Conservation (phyloP, 768 basidiomycete species). For the Baorangia bicolor region DNA sequence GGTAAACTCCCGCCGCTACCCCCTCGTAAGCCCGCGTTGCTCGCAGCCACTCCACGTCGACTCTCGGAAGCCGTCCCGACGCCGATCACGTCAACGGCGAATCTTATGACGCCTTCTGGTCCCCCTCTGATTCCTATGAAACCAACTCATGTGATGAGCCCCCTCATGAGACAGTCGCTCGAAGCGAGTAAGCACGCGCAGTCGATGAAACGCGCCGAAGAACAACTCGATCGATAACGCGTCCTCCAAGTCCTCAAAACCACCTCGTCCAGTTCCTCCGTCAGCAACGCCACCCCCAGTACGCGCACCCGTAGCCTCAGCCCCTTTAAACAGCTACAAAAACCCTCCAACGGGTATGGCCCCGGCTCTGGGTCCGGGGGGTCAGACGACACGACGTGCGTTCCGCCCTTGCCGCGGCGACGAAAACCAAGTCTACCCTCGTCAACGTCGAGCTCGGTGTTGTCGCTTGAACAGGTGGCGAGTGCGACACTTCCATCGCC, state of each 20-base stretch:
- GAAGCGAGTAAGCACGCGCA: conserved; percentile 73
- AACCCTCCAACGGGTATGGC: not conserved
- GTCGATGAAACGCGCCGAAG: conserved; percentile 66
- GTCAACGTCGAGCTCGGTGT: conserved; percentile 33
- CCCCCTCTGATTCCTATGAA: conserved; percentile 26
- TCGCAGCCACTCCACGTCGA: conserved; percentile 19
- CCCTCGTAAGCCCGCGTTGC: conserved; percentile 37
- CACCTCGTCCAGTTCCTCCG: conserved; percentile 38
- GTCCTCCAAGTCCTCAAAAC: conserved; percentile 72
- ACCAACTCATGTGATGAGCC: conserved; percentile 51
- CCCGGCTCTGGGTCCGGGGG: conserved; percentile 3
- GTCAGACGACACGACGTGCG: conserved; percentile 22
- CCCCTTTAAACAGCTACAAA: conserved; percentile 24
- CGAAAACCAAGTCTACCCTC: conserved; percentile 35
- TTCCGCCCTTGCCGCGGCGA: conserved; percentile 39
- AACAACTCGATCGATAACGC: conserved; percentile 65
- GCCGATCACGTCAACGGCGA: not conserved
- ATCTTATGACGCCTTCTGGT: conserved; percentile 1
- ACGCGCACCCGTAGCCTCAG: conserved; percentile 32
- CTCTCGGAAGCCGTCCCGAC: conserved; percentile 16
- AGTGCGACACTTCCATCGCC: conserved; percentile 32
- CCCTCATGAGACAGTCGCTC: conserved; percentile 70
- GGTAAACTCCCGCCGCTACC: conserved; percentile 31
- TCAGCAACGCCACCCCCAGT: not conserved
- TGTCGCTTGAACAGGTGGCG: conserved; percentile 45